phyloP scores from a whole-genome alignment of 257 asterid species.

The Avicennia marina region DNA sequence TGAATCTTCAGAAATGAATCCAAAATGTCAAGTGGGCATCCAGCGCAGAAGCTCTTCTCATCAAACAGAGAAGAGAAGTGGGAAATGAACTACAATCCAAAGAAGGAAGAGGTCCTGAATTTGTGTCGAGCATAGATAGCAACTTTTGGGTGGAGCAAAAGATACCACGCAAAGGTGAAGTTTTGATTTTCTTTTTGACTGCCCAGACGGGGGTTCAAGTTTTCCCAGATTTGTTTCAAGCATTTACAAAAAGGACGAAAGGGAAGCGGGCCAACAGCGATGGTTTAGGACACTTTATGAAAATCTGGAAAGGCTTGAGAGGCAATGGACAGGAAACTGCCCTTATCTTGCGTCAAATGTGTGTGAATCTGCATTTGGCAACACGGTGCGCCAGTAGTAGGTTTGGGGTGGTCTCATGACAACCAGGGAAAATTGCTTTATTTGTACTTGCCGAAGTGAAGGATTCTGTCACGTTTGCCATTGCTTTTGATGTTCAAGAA shows the following conservation, averaged over 20 bases:
- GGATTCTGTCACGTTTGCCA: not conserved
- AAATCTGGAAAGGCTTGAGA: not conserved
- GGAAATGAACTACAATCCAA: not conserved
- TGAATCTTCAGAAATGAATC: not conserved
- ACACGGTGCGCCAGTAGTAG: constrained; percentile 18
- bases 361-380: not conserved
- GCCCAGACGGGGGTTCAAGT: not conserved
- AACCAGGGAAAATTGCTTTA: constrained; percentile 17
- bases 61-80: constrained; percentile 1
- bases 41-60: constrained; percentile 4
- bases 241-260: not conserved
- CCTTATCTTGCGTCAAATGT: not conserved
- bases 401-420: constrained; percentile 13
- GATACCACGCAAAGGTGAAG: constrained; percentile 13
- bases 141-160: constrained; percentile 18
- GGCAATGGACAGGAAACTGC: constrained; percentile 1
- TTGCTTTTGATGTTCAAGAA: not conserved
- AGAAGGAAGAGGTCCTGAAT: not conserved
- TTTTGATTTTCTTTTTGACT: not conserved
- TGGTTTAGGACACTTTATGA: not conserved
- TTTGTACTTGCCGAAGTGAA: not conserved
- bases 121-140: not conserved
- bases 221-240: not conserved
- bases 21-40: not conserved
- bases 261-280: constrained; percentile 5